Evolutionary conservation across 495 filamentous ascomycete species (phyloP), one percentile per base, ranked within the genome.

Genomic region (Halenospora varia): DNA sequence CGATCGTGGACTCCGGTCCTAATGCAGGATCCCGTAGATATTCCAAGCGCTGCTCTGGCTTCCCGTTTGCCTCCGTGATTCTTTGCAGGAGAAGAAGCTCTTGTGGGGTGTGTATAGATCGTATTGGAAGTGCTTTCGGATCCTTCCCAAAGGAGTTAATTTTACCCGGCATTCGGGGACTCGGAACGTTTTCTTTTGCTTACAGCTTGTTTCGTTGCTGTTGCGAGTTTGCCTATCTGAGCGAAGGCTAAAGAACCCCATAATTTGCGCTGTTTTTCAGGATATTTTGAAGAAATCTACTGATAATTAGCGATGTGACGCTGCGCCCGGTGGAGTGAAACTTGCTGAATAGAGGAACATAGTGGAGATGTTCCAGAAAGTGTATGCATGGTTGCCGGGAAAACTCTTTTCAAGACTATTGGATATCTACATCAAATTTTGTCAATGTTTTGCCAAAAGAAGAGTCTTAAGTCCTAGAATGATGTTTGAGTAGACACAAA

Each of bases 381-480:
- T 48, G 40, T 65, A 68, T 19, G 53, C 49, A 52, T 59, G 65
- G 39, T 56, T 65, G 25, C 56, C 53, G 19, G 60, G 62, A 25
- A 65, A 68, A 13, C 22, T 59, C 25, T 65, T 68, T 53, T 67
- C 65, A 2, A 66, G 51, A 22, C 65, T 64, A 22, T 55, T 67
- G n/a, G 61, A 55, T 42, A 67, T 64, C 59, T 66, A 56, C 2
- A 25, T 23, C 10, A 26, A 17, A 17, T 1, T 53, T 3, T 25
- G 39, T 19, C 22, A 55, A 6, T 22, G 24, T 8, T 17, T 48
- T 51, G n/a, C n/a, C n/a, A n/a, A n/a, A n/a, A n/a, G n/a, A n/a
- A n/a, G n/a, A n/a, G n/a, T n/a, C n/a, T n/a, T n/a, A n/a, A n/a
- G n/a, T n/a, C n/a, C n/a, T n/a, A n/a, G n/a, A n/a, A n/a, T n/a